Percentiles rank a stretch among this genome's conserved stretches.
phyloP scores from a whole-genome alignment of 2,329 filamentous ascomycete genomes.

The Plectosphaerella cucumerina region DNA sequence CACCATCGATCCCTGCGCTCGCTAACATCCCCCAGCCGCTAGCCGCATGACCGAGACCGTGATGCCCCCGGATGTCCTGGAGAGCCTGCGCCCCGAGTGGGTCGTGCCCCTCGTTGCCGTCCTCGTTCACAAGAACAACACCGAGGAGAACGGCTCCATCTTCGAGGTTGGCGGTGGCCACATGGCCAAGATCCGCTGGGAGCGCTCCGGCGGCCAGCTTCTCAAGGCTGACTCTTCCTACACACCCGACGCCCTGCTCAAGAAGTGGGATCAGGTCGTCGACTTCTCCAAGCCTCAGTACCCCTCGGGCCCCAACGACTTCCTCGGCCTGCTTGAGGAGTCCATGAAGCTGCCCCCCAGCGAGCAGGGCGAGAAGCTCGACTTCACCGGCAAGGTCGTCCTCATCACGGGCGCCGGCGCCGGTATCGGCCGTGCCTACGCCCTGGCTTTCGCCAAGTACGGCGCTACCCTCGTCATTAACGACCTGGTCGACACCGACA shows the following conservation, averaged over 20 bases:
- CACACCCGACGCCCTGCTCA: constrained; percentile 81
- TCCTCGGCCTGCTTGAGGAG: constrained; percentile 78
- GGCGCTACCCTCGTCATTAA: constrained; percentile 90
- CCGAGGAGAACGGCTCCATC: constrained; percentile 77
- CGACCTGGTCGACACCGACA: constrained; percentile 88
- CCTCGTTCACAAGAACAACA: constrained; percentile 82
- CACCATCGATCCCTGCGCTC: neutral
- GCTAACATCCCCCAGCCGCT: constrained; percentile 53
- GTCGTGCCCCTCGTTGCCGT: constrained; percentile 89
- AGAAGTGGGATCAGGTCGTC: constrained; percentile 83
- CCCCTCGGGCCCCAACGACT: constrained; percentile 81
- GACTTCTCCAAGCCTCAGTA: constrained; percentile 84
- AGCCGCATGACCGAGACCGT: constrained; percentile 94
- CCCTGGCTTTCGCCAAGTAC: constrained; percentile 78
- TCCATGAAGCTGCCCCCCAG: constrained; percentile 74
- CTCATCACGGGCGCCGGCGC: constrained; percentile 85
- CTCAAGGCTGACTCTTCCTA: constrained; percentile 85
- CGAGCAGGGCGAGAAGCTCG: constrained; percentile 66
- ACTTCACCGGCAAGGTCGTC: constrained; percentile 81
- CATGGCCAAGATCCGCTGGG: constrained; percentile 90
- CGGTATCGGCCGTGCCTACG: constrained; percentile 88
- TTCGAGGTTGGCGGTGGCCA: constrained; percentile 94
- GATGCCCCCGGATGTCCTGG: constrained; percentile 90
- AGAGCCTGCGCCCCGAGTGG: constrained; percentile 86
- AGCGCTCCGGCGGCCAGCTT: constrained; percentile 83